Conservation (phyloP, 768 basidiomycete genomes). For the Suillus cothurnatus region DNA sequence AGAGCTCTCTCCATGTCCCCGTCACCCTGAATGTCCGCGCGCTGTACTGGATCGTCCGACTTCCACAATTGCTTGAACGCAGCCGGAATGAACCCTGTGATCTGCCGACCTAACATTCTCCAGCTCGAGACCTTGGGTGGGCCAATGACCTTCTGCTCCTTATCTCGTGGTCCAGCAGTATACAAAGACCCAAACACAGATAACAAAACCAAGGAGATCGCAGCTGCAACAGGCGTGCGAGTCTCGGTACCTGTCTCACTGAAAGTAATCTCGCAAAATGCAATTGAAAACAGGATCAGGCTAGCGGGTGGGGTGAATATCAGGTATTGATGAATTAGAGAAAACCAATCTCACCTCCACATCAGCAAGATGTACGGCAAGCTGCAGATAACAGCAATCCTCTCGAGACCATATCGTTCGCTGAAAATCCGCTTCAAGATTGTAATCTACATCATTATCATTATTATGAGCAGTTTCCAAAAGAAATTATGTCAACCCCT, state of each 20-base stretch:
- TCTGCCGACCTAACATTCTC: neutral
- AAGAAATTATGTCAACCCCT: neutral
- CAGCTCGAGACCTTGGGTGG: neutral
- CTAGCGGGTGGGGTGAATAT: constrained; percentile 19
- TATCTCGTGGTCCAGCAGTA: constrained; percentile 23
- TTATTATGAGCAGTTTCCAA: constrained; percentile 6
- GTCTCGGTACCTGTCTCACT: constrained; percentile 22
- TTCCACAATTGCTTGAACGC: neutral
- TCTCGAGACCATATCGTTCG: constrained; percentile 33
- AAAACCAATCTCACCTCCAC: constrained; percentile 36
- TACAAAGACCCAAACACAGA: constrained; percentile 34
- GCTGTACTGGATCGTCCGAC: neutral
- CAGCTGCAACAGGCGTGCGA: constrained; percentile 27
- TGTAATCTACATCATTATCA: constrained; percentile 18
- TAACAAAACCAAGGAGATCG: constrained; percentile 23
- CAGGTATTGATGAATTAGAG: neutral
- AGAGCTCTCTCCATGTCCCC: neutral
- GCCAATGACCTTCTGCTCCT: constrained; percentile 13
- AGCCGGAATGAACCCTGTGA: constrained; percentile 1
- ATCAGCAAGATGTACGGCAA: constrained; percentile 43
- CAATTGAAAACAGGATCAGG: constrained; percentile 35
- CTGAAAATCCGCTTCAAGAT: constrained; percentile 30
- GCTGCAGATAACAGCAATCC: constrained; percentile 41
- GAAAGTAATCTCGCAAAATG: constrained; percentile 36
- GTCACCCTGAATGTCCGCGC: neutral